These are phyloP conservation scores for Cucumis hystrix DNA, from an alignment of 306 rosid species.

Conservation along the genomic window DNA sequence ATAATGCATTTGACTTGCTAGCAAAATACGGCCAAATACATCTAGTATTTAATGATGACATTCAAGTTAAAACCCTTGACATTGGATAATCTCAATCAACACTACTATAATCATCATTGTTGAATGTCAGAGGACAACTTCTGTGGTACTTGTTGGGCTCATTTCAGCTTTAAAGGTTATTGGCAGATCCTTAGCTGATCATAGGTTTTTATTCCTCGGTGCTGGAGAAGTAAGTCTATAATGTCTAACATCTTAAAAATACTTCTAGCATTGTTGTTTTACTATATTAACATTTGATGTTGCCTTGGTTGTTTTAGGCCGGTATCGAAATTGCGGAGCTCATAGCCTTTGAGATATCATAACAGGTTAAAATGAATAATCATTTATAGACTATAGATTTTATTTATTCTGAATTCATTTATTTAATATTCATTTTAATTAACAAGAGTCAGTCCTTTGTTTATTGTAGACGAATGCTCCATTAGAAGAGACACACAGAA, in stretches of 20 bases:
- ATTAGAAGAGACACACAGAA: constrained; percentile 66
- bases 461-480: constrained; percentile 58
- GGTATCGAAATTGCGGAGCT: constrained; percentile 98
- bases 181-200: constrained; percentile 68
- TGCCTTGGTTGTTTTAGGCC: constrained; percentile 51
- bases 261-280: background rate
- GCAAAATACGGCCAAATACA: constrained; percentile 70
- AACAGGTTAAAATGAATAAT: constrained; percentile 39
- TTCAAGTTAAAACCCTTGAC: constrained; percentile 43
- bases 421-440: background rate
- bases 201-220: constrained; percentile 78
- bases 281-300: background rate
- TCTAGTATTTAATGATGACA: constrained; percentile 92
- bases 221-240: constrained; percentile 74
- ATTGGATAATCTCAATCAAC: background rate
- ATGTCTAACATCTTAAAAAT: background rate
- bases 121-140: constrained; percentile 80
- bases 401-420: background rate
- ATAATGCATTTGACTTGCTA: constrained; percentile 95
- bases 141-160: constrained; percentile 91
- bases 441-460: constrained; percentile 7
- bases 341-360: constrained; percentile 88
- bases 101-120: background rate
- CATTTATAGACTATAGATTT: background rate
- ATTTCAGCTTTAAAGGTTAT: constrained; percentile 53